These are phyloP conservation scores for Penicillium atrosanguineum DNA, from an alignment of 495 filamentous ascomycete species.

Conservation along the genomic window DNA sequence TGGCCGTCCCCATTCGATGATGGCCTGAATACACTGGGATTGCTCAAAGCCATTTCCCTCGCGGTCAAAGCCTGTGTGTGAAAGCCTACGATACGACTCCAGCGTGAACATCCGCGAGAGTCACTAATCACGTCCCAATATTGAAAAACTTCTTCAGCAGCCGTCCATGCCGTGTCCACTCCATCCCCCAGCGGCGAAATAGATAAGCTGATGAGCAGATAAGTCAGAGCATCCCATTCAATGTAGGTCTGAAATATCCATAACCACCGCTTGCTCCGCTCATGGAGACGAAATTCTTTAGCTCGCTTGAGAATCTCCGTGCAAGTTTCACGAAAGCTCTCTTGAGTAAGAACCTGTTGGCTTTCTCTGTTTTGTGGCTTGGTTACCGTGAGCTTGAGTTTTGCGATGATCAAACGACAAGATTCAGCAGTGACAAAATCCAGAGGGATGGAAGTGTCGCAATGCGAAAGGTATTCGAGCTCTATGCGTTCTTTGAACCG, in stretches of 20 bases:
- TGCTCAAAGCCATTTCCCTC: background rate
- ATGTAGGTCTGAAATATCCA: slow-evolving; percentile 76
- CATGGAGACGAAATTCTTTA: slow-evolving; percentile 8
- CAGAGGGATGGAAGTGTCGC: slow-evolving; percentile 55
- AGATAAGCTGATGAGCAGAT: slow-evolving; percentile 64
- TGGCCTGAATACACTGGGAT: background rate
- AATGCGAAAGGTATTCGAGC: slow-evolving; percentile 57
- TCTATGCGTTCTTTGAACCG: slow-evolving; percentile 58
- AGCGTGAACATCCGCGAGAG: slow-evolving; percentile 4
- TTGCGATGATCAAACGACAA: slow-evolving; percentile 61
- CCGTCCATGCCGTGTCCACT: slow-evolving; percentile 7
- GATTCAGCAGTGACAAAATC: slow-evolving; percentile 67
- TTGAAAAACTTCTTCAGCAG: slow-evolving; percentile 13
- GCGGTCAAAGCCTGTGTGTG: slow-evolving; percentile 9
- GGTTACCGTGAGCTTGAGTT: slow-evolving; percentile 56
- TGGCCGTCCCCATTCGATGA: background rate
- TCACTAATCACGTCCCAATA: slow-evolving; percentile 14
- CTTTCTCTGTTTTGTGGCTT: slow-evolving; percentile 40
- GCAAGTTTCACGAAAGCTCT: slow-evolving; percentile 23
- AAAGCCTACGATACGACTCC: slow-evolving; percentile 17
- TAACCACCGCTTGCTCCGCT: slow-evolving; percentile 19
- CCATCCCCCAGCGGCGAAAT: slow-evolving; percentile 17
- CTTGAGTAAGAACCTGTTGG: slow-evolving; percentile 25
- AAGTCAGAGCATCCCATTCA: slow-evolving; percentile 74
- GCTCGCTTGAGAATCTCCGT: slow-evolving; percentile 55